Base-by-base conservation (phyloP, 805 yeast genomes). In the Ogataea ramenticola region DNA sequence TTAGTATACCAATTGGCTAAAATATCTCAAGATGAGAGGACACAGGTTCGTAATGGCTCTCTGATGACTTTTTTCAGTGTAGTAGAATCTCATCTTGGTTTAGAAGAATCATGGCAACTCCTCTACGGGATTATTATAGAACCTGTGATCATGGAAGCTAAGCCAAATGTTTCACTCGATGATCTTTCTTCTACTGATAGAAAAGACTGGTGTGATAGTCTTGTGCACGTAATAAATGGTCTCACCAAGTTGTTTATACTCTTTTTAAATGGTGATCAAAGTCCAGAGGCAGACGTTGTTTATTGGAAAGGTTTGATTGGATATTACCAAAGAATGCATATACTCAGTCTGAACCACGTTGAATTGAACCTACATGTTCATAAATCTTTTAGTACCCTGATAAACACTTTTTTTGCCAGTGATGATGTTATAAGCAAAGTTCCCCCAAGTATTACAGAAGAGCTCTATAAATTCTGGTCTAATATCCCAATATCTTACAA, bases 1-100 rank as follows among this genome's bases (percentile, higher is more conserved):
- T 62, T 89, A 36, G 62, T 87, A 43, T 67, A 75, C 9, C 72
- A 77, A 29, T 62, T 91, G 32, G 80, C 88, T 0, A 70, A 72
- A 20, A 73, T 88, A 21, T 75, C 90, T 0, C 58, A 66, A 24
- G 95, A 85, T 50, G 55, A 70, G 3, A 72, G 96, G 44, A 74
- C 81, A 1, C 95, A 89, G 53, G 96, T 91, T 0, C 73, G 95
- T 48, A 89, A 88, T 54, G 96, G 96, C 2, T 81, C 96, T 0
- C 75, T 88, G 15, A 95, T 89, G 57, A 91, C 96, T 0, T 80
- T 90, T 50, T 87, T 88, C 63, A 77, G 90, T 50, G 81, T 91
- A 26, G 70, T 86, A 47, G 87, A 85, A 42, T 76, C 90, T 3
- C 87, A 84, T 58, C 83, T 86, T 0, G 55, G 61, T 11, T 66